Evolutionary conservation across 192 early-diverging fungal genomes (phyloP).

Genomic region (Spinellus fusiger): DNA sequence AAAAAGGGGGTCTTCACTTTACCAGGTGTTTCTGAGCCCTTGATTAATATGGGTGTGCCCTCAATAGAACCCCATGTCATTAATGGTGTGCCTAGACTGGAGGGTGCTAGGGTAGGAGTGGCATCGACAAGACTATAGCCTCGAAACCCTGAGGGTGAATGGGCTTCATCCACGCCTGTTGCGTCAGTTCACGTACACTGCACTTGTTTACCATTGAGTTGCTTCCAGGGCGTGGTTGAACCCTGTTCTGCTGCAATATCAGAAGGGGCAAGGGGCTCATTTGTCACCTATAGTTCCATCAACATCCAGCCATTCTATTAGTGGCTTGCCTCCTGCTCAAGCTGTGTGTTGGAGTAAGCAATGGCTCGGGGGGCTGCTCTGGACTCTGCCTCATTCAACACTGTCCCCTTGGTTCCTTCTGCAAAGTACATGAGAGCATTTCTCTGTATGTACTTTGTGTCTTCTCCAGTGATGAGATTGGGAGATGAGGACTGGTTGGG

Average conservation of each 20-base stretch:
- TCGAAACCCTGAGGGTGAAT: conserved; percentile 16
- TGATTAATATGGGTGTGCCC: conserved; percentile 67
- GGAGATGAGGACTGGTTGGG: conserved; percentile 20
- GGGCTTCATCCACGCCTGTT: not conserved
- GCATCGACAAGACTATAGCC: conserved; percentile 62
- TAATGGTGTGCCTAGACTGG: conserved; percentile 58
- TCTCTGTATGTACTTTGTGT: conserved; percentile 52
- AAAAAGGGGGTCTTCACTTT: conserved; percentile 11
- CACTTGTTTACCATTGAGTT: conserved; percentile 2
- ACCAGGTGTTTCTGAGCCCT: conserved; percentile 40
- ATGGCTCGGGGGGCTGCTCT: conserved; percentile 58
- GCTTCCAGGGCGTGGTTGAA: conserved; percentile 13
- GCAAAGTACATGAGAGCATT: conserved; percentile 74
- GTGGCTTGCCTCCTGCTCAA: too few species aligned
- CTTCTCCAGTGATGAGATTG: conserved; percentile 16
- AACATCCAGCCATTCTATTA: too few species aligned
- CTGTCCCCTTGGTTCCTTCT: conserved; percentile 38
- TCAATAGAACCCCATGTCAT: conserved; percentile 89
- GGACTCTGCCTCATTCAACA: conserved; percentile 28
- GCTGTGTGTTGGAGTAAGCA: conserved; percentile 52
- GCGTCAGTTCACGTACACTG: not conserved
- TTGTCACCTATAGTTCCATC: not conserved
- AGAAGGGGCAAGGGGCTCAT: not conserved
- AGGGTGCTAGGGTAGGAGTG: conserved; percentile 61
- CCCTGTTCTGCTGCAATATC: conserved; percentile 9